Evolutionary conservation across 257 asterid species (phyloP), one percentile per base, ranked within the genome.

Genomic region (Nicotiana undulata): DNA sequence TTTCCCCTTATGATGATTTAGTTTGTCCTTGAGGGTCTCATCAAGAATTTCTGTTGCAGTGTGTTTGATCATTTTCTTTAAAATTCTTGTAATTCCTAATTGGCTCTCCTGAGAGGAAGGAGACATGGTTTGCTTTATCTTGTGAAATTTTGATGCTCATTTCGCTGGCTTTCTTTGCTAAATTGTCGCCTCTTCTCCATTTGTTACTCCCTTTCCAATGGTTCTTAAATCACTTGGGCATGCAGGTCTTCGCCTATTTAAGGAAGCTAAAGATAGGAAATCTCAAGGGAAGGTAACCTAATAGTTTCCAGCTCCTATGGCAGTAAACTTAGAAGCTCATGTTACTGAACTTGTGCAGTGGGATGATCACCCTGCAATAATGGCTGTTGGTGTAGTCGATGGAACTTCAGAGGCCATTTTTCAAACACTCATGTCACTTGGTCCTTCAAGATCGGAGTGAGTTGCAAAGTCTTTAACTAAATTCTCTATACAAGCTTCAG

Each of bases 391-490:
- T 81, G 97, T 93, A 80, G 89, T 93, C 81, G 97, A 92, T 76
- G 98, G 93, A 72, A 87, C 95, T 82, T 93, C 99, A 49, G 99
- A 95, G 89, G 96, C 98, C 78, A 89, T 92, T 84, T 95, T 93
- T 79, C 97, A 91, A 84, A 90, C 94, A 17, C 95, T 95, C 59
- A 91, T 95, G 97, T 95, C 99, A 77, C 95, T 95, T 87, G 97
- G 98, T 87, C 90, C 96, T 85, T 95, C 97, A 76, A 93, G 98
- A 92, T 89, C 98, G 61, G 98, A 95, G 99, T 93, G 90, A 87
- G 97, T 87, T 79, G n/a, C 52, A 32, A 81, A 44, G 59, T 34
- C 56, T 68, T 68, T 20, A 68, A 37, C 56, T 3, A 40, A 68
- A 37, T 1, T 70, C 59, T 46, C 22, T 32, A 3, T 44, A 22